Base-by-base conservation (phyloP, 352 stramenopile genomes). In the Blastocystis sp. region DNA sequence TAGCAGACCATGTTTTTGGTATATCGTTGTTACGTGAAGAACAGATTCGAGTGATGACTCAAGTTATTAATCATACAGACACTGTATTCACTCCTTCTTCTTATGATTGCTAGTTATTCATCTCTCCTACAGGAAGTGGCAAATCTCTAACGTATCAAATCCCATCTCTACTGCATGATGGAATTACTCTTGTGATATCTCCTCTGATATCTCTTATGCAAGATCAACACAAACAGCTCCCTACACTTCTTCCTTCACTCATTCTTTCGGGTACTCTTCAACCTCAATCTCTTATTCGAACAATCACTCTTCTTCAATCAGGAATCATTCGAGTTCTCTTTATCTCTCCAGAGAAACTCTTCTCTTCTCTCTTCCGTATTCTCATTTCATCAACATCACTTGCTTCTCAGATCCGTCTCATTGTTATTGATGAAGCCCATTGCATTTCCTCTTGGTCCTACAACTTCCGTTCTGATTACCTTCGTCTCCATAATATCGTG, bases 401-500 rank as follows among this genome's bases (percentile, higher is more conserved):
- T 49, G 42, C 87, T 6, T 16, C 58, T 42, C 78, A 35, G 29
- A 24, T 67, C 71, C 39, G 75, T 14, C 24, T 77, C 32, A 21
- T 90, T 46, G 89, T 90, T 9, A 39, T 90, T 1, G 89, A 90
- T 75, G 89, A 90, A 43, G 89, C 89, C 0, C 89, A 90, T 58
- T 90, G 89, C 69, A 88, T 89, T 66, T 86, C 51, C 86, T 88
- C 85, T 32, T 90, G 89, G 89, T 88, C 85, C 19, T 88, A 89
- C 77, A 89, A 90, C 78, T 90, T 90, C 81, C 67, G 89, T 12
- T 61, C 81, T 21, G 88, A 90, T 61, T 90, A 90, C 61, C 66
- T 88, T 27, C 74, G 65, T 5, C 59, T 89, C 1, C 42, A 66
- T 39, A 24, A 6, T 39, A 29, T 86, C 91, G 91, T 95, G 27